Conservation (phyloP, 345 rosid genomes). For the Populus ilicifolia region DNA sequence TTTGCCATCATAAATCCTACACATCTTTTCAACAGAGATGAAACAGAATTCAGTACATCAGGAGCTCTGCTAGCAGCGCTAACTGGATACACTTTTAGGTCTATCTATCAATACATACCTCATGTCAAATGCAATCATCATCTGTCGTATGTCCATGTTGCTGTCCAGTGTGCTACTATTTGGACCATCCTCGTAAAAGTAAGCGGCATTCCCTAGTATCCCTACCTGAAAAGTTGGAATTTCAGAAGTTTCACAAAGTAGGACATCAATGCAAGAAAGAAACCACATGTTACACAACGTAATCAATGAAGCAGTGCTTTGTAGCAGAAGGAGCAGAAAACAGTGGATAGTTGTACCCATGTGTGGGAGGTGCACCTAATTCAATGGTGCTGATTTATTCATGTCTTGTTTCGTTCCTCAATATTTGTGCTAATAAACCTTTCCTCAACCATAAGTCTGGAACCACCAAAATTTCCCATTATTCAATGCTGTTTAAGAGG, state of each 20-base stretch:
- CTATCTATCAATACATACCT: slow-evolving; percentile 37
- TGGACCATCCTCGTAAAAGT: slow-evolving; percentile 63
- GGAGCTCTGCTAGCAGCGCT: slow-evolving; percentile 6
- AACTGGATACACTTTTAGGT: not conserved
- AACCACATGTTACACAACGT: not conserved
- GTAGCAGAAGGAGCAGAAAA: not conserved
- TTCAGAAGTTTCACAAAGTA: not conserved
- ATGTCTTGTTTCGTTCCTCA: not conserved
- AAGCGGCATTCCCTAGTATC: slow-evolving; percentile 90
- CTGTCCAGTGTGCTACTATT: slow-evolving; percentile 40
- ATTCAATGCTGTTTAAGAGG: no score
- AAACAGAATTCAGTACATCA: slow-evolving; percentile 13
- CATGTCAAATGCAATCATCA: slow-evolving; percentile 99
- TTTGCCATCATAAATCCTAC: slow-evolving; percentile 97
- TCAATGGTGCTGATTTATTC: not conserved
- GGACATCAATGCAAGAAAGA: not conserved
- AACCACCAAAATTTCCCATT: not conserved
- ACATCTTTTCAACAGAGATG: slow-evolving; percentile 44
- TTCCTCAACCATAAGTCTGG: not conserved
- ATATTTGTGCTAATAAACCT: not conserved
- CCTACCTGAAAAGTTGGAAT: slow-evolving; percentile 52
- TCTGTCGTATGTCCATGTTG: slow-evolving; percentile 59
- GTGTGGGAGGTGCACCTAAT: not conserved
- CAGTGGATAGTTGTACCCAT: not conserved
- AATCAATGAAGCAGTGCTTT: not conserved